Base-by-base conservation (phyloP, 2,329 filamentous ascomycete genomes). In the Hymenoscyphus infarciens region DNA sequence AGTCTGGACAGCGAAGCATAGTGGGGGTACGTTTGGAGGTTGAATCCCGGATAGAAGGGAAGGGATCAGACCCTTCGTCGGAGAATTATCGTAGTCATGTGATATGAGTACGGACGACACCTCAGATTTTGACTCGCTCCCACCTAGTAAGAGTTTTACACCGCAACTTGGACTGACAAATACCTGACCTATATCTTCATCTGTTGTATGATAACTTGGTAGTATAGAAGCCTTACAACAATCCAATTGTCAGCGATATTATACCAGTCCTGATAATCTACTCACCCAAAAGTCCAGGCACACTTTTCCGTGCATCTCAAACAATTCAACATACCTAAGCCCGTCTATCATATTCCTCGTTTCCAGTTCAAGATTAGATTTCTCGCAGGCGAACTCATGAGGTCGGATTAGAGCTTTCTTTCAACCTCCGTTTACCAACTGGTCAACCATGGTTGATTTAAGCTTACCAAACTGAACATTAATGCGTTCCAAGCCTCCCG, bases 381-480 rank as follows among this genome's bases (percentile, higher is more conserved):
- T 25, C 10, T 4, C 45, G 35, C 56, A 19, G 22, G 31, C n/a
- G 35, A 57, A 57, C 56, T 38, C 19, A 22, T 13, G 19, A 57
- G 56, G 56, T 57, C 35, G 35, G 45, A 16, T 57, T 59, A 52
- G 10, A 52, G 15, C 3, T 35, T 25, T 5, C 7, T 8, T 19
- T 27, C 19, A 49, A 33, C 31, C n/a, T 42, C 15, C 22, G 45
- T 22, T 52, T 52, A 25, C 45, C 25, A 27, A 27, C 2, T 27
- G 2, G 11, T 25, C 19, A 52, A 52, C 45, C 45, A 52, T 52
- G 45, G 45, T 52, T 22, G 19, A 52, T 33, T 56, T 35, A 31
- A 35, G 53, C 7, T 52, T 61, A 56, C 56, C 60, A 62, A 62
- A 59, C 60, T 54, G 29, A 57, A 57, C 54, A 54, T 42, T 29